Evolutionary conservation across 2,329 filamentous ascomycete species (phyloP), one percentile per base, ranked within the genome.

Genomic region (Verticillium nubilum): DNA sequence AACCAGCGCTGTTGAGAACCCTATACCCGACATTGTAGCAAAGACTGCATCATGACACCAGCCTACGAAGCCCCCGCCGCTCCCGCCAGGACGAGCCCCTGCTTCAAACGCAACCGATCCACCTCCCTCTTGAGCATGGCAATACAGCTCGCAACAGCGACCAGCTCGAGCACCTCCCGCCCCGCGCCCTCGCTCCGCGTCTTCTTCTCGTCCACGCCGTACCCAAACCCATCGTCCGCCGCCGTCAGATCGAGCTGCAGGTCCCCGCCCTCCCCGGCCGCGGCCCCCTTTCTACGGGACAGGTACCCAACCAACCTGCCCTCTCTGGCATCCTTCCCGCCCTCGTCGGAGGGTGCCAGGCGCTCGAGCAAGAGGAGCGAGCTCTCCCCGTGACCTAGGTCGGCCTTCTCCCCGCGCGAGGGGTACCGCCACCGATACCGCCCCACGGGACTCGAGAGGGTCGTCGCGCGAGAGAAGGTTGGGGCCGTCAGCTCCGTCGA

Each of bases 61-160:
- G 5, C 13, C 29, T 31, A 31, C 29, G 29, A 31, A 13, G 9
- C 29, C 13, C 67, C 65, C 13, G 61, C 70, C 54, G 59, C 72
- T 12, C 64, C 72, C 37, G 66, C 73, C 58, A 84, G 76, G 3
- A 77, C 70, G 59, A 78, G 76, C 52, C 78, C 70, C 74, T 87
- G 83, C 56, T 80, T 70, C 61, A 75, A 67, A 60, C 83, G 75
- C 63, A 83, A 74, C 50, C 85, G 74, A 68, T 88, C 86, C 56
- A 86, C 73, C 76, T 88, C 86, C 70, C 82, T 84, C 79, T 88
- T 88, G 64, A 88, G 68, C 85, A 89, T 86, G 17, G 80, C 70
- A 59, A 88, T 64, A 60, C 80, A 85, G 17, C 81, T 86, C 52
- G 80, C 78, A 19, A 87, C 76, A 10, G 82, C 75, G 23, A 87